A percentile compares a stretch with the other conserved stretches of the same genome.
These are phyloP conservation scores for Onygenales sp. DNA, from an alignment of 2,329 filamentous ascomycete species.

Conservation along the genomic window DNA sequence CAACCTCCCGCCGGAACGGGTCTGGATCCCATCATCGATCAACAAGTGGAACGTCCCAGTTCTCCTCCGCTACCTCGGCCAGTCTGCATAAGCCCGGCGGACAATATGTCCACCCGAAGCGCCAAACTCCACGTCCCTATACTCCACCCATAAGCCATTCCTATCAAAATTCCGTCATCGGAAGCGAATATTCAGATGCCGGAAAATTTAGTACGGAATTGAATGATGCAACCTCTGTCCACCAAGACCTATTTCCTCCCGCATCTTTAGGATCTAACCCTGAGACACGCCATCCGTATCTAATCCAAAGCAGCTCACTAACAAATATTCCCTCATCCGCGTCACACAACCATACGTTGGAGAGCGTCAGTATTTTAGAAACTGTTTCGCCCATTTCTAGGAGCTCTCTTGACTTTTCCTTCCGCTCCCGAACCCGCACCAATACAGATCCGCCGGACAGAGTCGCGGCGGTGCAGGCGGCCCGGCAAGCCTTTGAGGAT, in stretches of 20 bases:
- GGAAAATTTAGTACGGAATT: slow-evolving; percentile 24
- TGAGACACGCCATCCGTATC: slow-evolving; percentile 25
- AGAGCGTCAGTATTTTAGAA: slow-evolving; percentile 42
- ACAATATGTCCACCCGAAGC: slow-evolving; percentile 47
- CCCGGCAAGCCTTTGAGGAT: slow-evolving; percentile 48
- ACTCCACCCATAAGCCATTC: slow-evolving; percentile 44
- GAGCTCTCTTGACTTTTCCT: slow-evolving; percentile 48
- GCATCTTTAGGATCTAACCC: slow-evolving; percentile 24
- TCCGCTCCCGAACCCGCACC: slow-evolving; percentile 35
- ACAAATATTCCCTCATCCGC: slow-evolving; percentile 27
- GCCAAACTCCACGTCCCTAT: slow-evolving; percentile 45
- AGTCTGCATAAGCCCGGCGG: slow-evolving; percentile 40
- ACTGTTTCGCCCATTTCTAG: slow-evolving; percentile 44
- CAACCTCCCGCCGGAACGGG: slow-evolving; percentile 27
- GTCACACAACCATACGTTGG: slow-evolving; percentile 36
- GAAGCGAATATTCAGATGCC: slow-evolving; percentile 32
- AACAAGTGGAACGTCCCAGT: slow-evolving; percentile 46
- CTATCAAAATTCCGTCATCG: slow-evolving; percentile 40
- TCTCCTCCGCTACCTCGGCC: slow-evolving; percentile 35
- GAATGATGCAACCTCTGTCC: slow-evolving; percentile 4
- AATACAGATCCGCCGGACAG: slow-evolving; percentile 45
- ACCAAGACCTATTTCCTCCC: slow-evolving; percentile 16
- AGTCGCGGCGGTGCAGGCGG: slow-evolving; percentile 47
- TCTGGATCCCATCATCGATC: slow-evolving; percentile 41
- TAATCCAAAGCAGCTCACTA: slow-evolving; percentile 31